Conservation (phyloP, 2,329 filamentous ascomycete species). For the Trichoderma guizhouense region DNA sequence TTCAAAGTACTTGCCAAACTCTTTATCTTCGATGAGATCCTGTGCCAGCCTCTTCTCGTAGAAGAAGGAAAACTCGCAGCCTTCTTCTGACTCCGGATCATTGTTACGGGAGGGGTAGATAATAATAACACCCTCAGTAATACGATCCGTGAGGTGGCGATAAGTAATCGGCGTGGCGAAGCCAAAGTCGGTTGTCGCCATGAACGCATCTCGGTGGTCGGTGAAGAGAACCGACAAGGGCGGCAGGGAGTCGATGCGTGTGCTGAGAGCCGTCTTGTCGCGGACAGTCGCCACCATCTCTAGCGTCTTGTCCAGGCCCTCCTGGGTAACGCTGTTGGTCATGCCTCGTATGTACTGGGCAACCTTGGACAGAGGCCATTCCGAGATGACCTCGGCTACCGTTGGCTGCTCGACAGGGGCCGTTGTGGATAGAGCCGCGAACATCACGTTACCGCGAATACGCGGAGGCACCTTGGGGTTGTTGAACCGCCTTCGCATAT, state of each 20-base stretch:
- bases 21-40: not conserved
- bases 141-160: not conserved
- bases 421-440: not conserved
- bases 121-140: not conserved
- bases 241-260: not conserved
- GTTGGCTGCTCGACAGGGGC: constrained; percentile 1
- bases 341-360: constrained; percentile 5
- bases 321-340: constrained; percentile 5
- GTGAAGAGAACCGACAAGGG: not conserved
- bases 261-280: not conserved
- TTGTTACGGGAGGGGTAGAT: not conserved
- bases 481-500: not conserved
- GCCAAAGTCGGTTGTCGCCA: constrained; percentile 1
- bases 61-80: constrained; percentile 5
- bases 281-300: not conserved
- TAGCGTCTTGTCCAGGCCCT: not conserved
- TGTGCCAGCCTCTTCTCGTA: constrained; percentile 9
- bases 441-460: not conserved
- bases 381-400: not conserved
- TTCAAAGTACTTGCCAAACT: not conserved
- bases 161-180: not conserved
- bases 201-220: not conserved
- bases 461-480: not conserved
- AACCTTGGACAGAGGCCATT: not conserved
- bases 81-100: not conserved